phyloP scores from a whole-genome alignment of 768 basidiomycete genomes.

The Daedaleopsis nitida region DNA sequence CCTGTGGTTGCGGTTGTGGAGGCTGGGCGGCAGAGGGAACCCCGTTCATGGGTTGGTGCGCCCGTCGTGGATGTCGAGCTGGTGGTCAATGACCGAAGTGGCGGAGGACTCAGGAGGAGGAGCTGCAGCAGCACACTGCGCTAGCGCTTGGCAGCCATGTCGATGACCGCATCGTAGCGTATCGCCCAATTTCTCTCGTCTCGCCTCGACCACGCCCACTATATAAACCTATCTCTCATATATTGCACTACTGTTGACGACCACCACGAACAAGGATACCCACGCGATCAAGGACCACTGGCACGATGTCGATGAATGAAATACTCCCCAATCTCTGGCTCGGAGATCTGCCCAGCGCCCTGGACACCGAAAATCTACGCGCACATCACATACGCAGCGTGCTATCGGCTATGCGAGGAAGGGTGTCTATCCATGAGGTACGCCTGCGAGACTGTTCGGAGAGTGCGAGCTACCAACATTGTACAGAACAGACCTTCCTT shows the following conservation, averaged over 20 bases:
- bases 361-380: slow-evolving; percentile 60
- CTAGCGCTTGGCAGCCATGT: too few species aligned
- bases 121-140: too few species aligned
- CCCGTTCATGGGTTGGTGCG: background rate
- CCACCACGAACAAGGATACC: too few species aligned
- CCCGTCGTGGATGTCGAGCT: background rate
- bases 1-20: background rate
- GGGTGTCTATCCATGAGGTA: slow-evolving; percentile 66
- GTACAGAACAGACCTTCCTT: slow-evolving; percentile 64
- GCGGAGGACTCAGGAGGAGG: too few species aligned
- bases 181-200: too few species aligned
- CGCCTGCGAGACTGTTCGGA: slow-evolving; percentile 14
- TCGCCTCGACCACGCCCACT: background rate
- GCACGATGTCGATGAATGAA: slow-evolving; percentile 68
- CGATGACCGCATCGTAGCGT: too few species aligned
- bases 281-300: background rate
- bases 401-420: slow-evolving; percentile 71
- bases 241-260: too few species aligned
- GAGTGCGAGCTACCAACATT: slow-evolving; percentile 1
- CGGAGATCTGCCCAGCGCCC: slow-evolving; percentile 74
- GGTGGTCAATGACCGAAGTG: background rate
- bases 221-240: too few species aligned
- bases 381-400: slow-evolving; percentile 76
- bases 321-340: slow-evolving; percentile 83
- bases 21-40: background rate